Evolutionary conservation across 164 flowering plant species (phyloP), one percentile per base, ranked within the genome.

Genomic region (Saururus chinensis): DNA sequence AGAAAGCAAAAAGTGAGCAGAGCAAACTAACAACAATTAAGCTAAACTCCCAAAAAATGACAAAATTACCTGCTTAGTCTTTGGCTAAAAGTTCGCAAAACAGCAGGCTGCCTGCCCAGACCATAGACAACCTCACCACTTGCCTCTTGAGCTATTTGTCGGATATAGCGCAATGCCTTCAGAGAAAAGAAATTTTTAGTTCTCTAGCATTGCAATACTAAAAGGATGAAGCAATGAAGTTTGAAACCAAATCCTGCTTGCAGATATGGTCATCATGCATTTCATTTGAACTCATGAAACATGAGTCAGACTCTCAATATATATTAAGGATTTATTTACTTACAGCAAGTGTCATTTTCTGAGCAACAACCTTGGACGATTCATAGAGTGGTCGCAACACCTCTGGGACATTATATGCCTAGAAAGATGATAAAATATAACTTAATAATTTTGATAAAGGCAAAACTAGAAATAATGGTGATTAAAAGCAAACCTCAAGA

Each of bases 401-500:
- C 75, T 93, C 99, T 14, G 96, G 96, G 6, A 83, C 95, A 69
- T 85, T 85, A 90, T 87, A 84, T 41, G 95, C 92, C 99, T 90
- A 66, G 10, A 67, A 53, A 53, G 68, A 35, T 40, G 23, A 67
- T 16, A 23, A 1, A 30, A 4, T 19, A 67, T 23, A 48, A 20
- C 42, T 37, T 56, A 56, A 37, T 14, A 20, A 9, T 51, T 45
- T 23, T 17, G 14, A 13, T 41, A 49, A 58, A 55, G 22, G 13
- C 13, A 8, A 1, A 11, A 40, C 14, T 37, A 35, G 19, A 20
- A 19, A 59, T 0, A 55, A 30, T 19, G 57, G 23, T 1, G 0
- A 55, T 0, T 48, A 51, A 51, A n/a, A 25, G 23, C 69, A 59
- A 60, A 92, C 98, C 95, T 87, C 85, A 53, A 84, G 88, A 81